phyloP scores from a whole-genome alignment of 345 rosid genomes.

The Hevea brasiliensis region DNA sequence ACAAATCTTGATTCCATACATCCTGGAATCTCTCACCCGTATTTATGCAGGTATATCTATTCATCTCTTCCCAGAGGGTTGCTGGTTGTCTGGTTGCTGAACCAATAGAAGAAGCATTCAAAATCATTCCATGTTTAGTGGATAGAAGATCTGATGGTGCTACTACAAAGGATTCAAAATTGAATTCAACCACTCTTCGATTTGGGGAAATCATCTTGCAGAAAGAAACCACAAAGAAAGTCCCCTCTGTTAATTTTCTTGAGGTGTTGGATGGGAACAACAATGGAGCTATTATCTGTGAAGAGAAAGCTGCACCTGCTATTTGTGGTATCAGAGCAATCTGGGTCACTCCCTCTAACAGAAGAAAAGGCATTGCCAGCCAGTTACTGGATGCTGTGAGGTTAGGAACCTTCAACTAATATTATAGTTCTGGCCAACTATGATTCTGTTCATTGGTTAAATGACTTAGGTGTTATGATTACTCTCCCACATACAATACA shows the following conservation, averaged over 20 bases:
- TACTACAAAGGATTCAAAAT: slow-evolving; percentile 30
- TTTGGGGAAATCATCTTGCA: slow-evolving; percentile 63
- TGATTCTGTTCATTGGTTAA: not conserved
- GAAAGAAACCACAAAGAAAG: slow-evolving; percentile 53
- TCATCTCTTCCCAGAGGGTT: slow-evolving; percentile 55
- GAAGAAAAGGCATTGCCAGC: slow-evolving; percentile 75
- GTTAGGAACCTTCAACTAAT: slow-evolving; percentile 31
- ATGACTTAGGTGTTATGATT: not conserved
- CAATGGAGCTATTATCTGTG: slow-evolving; percentile 53
- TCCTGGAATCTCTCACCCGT: not conserved
- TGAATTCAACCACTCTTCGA: slow-evolving; percentile 45
- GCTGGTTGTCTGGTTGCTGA: slow-evolving; percentile 77
- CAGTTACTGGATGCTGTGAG: slow-evolving; percentile 71
- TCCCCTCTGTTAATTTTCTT: slow-evolving; percentile 15
- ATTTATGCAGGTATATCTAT: slow-evolving; percentile 68
- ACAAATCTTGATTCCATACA: not conserved
- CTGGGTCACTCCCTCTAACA: slow-evolving; percentile 82
- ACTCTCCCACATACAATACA: not conserved
- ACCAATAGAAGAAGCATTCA: slow-evolving; percentile 77
- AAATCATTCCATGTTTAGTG: slow-evolving; percentile 39
- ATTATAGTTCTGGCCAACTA: too few relatives aligned
- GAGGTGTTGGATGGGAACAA: slow-evolving; percentile 27
- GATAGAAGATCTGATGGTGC: slow-evolving; percentile 23
- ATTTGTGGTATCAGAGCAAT: slow-evolving; percentile 82
- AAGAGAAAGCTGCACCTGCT: slow-evolving; percentile 52